Conservation (phyloP, 2,329 filamentous ascomycete species). For the Colletotrichum eremochloae region DNA sequence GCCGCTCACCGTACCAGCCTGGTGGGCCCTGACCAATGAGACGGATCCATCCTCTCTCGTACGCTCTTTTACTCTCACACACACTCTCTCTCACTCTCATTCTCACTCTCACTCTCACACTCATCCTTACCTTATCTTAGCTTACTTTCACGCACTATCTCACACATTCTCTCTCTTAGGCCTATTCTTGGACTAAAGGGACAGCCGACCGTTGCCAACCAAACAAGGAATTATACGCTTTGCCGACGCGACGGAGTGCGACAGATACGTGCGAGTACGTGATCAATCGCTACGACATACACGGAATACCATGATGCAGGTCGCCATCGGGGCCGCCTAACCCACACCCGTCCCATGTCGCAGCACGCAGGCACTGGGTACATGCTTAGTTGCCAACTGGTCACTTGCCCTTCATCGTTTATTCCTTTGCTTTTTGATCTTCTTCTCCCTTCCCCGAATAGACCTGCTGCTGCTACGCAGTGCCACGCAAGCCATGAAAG, state of each 20-base stretch:
- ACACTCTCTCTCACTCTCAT: conserved; percentile 10
- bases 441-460: too few relatives aligned
- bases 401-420: background rate
- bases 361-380: background rate
- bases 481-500: background rate
- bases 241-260: conserved; percentile 6
- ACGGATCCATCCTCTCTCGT: too few relatives aligned
- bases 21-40: background rate
- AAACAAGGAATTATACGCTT: conserved; percentile 29
- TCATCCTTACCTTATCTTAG: background rate
- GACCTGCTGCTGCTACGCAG: background rate
- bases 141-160: conserved; percentile 3
- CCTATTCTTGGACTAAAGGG: background rate
- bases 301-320: background rate
- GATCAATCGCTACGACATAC: background rate
- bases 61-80: background rate
- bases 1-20: background rate
- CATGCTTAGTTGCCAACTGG: background rate
- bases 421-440: background rate
- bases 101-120: background rate
- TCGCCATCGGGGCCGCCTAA: conserved; percentile 12
- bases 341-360: background rate
- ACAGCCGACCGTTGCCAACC: conserved; percentile 30
- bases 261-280: background rate
- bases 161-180: too few relatives aligned